These are phyloP conservation scores for Rubroshorea leprosula DNA, from an alignment of 345 rosid genomes.

Conservation along the genomic window DNA sequence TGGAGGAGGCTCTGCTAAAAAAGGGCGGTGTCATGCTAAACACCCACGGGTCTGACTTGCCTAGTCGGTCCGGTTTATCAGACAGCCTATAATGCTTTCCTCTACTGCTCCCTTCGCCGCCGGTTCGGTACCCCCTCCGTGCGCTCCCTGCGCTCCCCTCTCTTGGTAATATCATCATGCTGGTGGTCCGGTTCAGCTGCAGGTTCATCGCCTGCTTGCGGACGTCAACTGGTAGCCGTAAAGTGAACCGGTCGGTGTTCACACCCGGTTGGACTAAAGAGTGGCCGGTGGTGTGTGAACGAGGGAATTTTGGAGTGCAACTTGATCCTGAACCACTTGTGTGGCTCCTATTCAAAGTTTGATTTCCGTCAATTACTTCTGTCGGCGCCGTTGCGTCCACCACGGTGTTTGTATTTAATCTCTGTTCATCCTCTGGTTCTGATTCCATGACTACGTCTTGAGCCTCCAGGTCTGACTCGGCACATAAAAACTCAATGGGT, in stretches of 20 bases:
- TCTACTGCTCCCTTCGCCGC: conserved; percentile 30
- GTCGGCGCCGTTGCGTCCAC: conserved; percentile 8
- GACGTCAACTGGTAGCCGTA: conserved; percentile 63
- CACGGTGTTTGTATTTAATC: too few species aligned
- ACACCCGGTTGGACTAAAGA: conserved; percentile 83
- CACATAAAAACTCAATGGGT: background rate
- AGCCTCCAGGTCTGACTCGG: conserved; percentile 34
- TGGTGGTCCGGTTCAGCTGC: conserved; percentile 57
- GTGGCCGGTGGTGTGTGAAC: conserved; percentile 94
- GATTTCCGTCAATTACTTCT: conserved; percentile 7
- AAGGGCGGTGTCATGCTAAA: conserved; percentile 28
- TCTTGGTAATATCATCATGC: conserved; percentile 43
- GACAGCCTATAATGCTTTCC: conserved; percentile 22
- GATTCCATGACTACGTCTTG: conserved; percentile 19
- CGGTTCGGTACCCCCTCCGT: conserved; percentile 34
- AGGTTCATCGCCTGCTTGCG: conserved; percentile 60
- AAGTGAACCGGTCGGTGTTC: conserved; percentile 73
- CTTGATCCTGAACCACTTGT: conserved; percentile 47
- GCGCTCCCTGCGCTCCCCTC: conserved; percentile 51
- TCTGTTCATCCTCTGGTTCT: conserved; percentile 4
- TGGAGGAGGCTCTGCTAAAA: conserved; percentile 38
- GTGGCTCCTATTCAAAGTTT: conserved; percentile 35
- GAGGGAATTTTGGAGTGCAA: conserved; percentile 31
- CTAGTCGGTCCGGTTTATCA: too few species aligned
- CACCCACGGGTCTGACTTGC: conserved; percentile 49